Percentiles rank a stretch among this genome's conserved stretches.
Evolutionary conservation across 2,329 filamentous ascomycete genomes (phyloP).

Genomic region (Fusarium pseudoanthophilum): DNA sequence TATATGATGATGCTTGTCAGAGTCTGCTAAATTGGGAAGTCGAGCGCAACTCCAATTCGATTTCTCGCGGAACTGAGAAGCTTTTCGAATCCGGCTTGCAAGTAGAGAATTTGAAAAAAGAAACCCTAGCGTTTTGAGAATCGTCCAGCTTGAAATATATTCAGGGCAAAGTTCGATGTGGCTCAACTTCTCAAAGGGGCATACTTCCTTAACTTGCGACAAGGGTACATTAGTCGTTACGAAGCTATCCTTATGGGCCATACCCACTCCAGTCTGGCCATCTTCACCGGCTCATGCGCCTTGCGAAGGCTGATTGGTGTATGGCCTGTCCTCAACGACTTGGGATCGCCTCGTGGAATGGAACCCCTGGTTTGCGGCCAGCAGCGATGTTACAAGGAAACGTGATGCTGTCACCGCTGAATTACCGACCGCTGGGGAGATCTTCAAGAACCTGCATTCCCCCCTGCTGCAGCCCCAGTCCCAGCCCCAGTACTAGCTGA

Average conservation of each 20-base stretch:
- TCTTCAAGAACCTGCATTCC: slow-evolving; percentile 22
- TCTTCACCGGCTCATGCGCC: slow-evolving; percentile 27
- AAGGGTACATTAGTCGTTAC: slow-evolving; percentile 36
- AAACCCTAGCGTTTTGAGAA: slow-evolving; percentile 5
- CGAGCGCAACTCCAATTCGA: not conserved
- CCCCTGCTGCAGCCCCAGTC: slow-evolving; percentile 6
- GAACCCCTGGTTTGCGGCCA: slow-evolving; percentile 23
- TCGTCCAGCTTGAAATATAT: slow-evolving; percentile 29
- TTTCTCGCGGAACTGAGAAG: not conserved
- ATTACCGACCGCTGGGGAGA: slow-evolving; percentile 14
- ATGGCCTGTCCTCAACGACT: slow-evolving; percentile 23
- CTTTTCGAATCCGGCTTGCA: not conserved
- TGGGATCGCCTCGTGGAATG: slow-evolving; percentile 34
- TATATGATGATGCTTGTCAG: slow-evolving; percentile 18
- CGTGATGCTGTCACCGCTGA: slow-evolving; percentile 18
- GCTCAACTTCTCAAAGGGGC: slow-evolving; percentile 18
- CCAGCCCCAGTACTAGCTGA: slow-evolving; percentile 15
- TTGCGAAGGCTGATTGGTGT: slow-evolving; percentile 39
- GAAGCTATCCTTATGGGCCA: slow-evolving; percentile 25
- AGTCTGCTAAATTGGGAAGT: slow-evolving; percentile 1
- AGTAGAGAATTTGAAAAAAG: slow-evolving; percentile 3
- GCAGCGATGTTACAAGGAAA: slow-evolving; percentile 12
- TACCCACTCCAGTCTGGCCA: slow-evolving; percentile 39
- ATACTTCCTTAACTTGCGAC: slow-evolving; percentile 37
- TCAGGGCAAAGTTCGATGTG: slow-evolving; percentile 20